Evolutionary conservation across 2,329 filamentous ascomycete species (phyloP).

Genomic region (Pseudocercospora cruenta): DNA sequence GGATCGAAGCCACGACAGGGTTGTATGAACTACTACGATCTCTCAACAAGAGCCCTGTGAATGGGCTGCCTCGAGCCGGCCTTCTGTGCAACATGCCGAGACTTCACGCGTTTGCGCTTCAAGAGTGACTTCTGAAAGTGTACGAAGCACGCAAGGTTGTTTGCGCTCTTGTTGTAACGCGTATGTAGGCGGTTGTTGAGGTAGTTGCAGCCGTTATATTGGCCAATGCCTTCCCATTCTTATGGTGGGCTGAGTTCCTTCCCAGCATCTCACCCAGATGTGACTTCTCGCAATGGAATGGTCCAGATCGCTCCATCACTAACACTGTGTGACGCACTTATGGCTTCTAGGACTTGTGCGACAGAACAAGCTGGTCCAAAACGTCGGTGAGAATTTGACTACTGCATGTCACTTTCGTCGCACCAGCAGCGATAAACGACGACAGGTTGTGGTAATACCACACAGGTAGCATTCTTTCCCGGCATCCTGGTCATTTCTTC

Average conservation of each 20-base stretch:
- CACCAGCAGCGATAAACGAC: constrained; percentile 9
- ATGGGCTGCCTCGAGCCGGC: not conserved
- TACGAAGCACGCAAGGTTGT: not conserved
- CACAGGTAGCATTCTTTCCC: constrained; percentile 9
- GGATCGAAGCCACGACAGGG: constrained; percentile 1
- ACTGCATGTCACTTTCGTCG: constrained; percentile 5
- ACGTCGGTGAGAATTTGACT: constrained; percentile 4
- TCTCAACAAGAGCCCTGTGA: not conserved
- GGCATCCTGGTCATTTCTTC: constrained; percentile 13
- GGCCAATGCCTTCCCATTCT: not conserved
- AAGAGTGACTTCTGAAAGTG: not conserved
- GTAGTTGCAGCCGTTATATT: not conserved
- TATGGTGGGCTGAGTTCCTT: not conserved
- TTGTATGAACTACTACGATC: not conserved
- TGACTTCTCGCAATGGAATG: not conserved
- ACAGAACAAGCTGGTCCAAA: constrained; percentile 4
- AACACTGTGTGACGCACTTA: constrained; percentile 1
- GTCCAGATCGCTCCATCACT: constrained; percentile 7
- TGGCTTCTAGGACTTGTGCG: not conserved
- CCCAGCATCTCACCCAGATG: not conserved
- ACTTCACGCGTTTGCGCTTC: not conserved
- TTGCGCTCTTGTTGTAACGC: not conserved
- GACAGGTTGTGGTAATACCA: not conserved
- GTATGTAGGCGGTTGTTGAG: not conserved
- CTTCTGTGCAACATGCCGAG: not conserved